Evolutionary conservation across 495 filamentous ascomycete genomes (phyloP).

Genomic region (Trichoderma gamsii): DNA sequence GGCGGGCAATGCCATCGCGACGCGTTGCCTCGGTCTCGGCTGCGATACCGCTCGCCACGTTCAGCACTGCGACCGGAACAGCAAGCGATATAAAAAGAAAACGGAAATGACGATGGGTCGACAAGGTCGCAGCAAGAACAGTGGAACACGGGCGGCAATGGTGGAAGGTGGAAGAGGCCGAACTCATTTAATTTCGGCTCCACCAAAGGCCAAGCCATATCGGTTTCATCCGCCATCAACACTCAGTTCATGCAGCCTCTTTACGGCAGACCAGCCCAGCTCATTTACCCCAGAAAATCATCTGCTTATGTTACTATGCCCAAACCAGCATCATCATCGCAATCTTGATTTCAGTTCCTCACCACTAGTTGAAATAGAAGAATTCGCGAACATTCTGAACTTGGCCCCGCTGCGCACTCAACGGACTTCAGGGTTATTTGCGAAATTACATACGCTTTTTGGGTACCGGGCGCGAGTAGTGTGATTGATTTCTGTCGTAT

Average conservation of each 20-base stretch:
- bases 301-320: background rate
- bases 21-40: background rate
- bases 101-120: constrained; percentile 4
- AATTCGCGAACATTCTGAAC: background rate
- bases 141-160: background rate
- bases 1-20: background rate
- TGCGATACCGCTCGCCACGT: background rate
- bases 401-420: background rate
- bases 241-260: background rate
- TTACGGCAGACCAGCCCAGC: background rate
- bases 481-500: constrained; percentile 5
- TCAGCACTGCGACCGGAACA: background rate
- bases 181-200: constrained; percentile 7
- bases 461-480: background rate
- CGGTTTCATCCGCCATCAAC: background rate
- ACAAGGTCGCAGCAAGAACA: background rate
- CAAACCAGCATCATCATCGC: constrained; percentile 7
- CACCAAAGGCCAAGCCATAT: background rate
- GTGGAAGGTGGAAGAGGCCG: background rate
- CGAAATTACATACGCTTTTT: constrained; percentile 3
- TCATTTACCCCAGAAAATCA: constrained; percentile 2
- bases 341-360: background rate
- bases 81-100: background rate
- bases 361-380: background rate
- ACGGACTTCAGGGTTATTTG: background rate